Evolutionary conservation across 805 yeast species (phyloP).

Genomic region (Diddensiella transvaalensis): DNA sequence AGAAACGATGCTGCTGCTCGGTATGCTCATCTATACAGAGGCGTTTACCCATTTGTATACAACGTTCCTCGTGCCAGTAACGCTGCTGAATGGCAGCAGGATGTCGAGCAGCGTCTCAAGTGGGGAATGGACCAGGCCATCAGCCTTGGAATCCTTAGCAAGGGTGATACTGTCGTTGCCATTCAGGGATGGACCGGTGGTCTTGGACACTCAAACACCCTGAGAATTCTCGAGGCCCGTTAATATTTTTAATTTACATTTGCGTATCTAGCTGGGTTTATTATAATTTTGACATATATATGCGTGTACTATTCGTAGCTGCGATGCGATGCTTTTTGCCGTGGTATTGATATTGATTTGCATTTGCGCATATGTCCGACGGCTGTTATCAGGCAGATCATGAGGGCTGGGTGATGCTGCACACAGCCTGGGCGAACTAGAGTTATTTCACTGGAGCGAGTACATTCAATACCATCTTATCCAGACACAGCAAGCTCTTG

Average conservation of each 20-base stretch:
- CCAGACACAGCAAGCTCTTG: too few relatives aligned
- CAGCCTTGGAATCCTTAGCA: constrained; percentile 75
- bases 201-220: constrained; percentile 97
- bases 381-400: too few relatives aligned
- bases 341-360: too few relatives aligned
- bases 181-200: constrained; percentile 99
- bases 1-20: constrained; percentile 93
- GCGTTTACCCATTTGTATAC: constrained; percentile 96
- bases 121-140: constrained; percentile 90
- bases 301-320: background rate
- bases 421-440: too few relatives aligned
- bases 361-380: too few relatives aligned
- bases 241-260: constrained; percentile 11
- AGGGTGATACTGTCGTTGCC: constrained; percentile 87
- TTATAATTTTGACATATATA: background rate
- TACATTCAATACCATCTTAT: too few relatives aligned
- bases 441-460: too few relatives aligned
- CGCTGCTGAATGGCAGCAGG: constrained; percentile 86
- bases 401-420: too few relatives aligned
- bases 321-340: too few relatives aligned
- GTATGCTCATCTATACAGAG: constrained; percentile 94
- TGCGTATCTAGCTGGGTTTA: constrained; percentile 1
- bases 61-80: constrained; percentile 48
- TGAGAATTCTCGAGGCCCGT: constrained; percentile 78
- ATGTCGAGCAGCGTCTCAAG: constrained; percentile 90